A percentile compares a stretch with the other conserved stretches of the same genome.
phyloP scores from a whole-genome alignment of 208 protist genomes.

The Vickermania spadyakhi region DNA sequence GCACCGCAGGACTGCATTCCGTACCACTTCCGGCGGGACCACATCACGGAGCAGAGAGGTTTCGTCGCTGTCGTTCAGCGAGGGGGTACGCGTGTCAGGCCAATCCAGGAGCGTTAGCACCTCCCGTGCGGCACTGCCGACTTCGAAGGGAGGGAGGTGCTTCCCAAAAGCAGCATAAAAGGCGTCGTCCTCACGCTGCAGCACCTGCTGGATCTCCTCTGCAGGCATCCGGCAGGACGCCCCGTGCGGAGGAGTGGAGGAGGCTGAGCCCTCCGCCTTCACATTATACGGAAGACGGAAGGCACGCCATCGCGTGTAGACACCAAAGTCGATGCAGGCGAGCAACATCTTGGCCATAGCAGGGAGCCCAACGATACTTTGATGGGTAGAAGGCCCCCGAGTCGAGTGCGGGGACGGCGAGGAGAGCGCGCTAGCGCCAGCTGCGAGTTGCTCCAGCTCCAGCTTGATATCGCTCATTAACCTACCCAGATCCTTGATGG shows the following conservation, averaged over 20 bases:
- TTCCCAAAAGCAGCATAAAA: constrained; percentile 4
- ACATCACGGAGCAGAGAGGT: constrained; percentile 12
- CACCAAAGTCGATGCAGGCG: constrained; percentile 68
- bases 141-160: constrained; percentile 5
- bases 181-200: not conserved
- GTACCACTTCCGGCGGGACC: constrained; percentile 19
- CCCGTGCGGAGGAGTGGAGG: too few relatives aligned
- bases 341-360: constrained; percentile 16
- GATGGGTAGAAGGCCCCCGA: not conserved
- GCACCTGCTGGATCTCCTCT: too few relatives aligned
- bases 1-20: constrained; percentile 12
- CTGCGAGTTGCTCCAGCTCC: not conserved
- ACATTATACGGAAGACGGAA: constrained; percentile 84
- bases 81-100: constrained; percentile 7
- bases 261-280: constrained; percentile 20
- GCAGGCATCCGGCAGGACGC: too few relatives aligned
- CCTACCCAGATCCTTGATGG: constrained; percentile 41
- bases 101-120: constrained; percentile 37
- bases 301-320: constrained; percentile 79
- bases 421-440: not conserved
- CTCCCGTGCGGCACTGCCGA: constrained; percentile 32
- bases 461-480: constrained; percentile 23
- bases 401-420: not conserved
- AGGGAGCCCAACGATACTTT: not conserved
- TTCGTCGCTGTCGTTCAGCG: too few relatives aligned